phyloP scores from a whole-genome alignment of 2,329 filamentous ascomycete genomes.

The Talaromyces verruculosus region DNA sequence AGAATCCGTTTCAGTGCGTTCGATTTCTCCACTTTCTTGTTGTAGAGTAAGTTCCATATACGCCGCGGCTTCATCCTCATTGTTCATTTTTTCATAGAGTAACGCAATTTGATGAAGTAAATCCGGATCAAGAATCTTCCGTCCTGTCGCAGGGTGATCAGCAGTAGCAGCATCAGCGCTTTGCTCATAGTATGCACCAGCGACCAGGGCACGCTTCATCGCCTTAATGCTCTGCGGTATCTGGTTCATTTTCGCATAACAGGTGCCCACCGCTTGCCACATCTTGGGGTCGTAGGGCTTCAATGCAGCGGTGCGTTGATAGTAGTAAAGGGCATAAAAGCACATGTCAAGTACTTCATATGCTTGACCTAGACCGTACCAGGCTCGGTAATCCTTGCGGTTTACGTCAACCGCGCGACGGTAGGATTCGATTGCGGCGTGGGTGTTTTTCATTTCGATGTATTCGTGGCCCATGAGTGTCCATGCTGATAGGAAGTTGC shows the following conservation, averaged over 20 bases:
- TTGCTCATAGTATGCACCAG: conserved; percentile 80
- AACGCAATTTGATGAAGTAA: conserved; percentile 84
- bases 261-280: conserved; percentile 95
- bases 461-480: conserved; percentile 99
- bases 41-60: conserved; percentile 97
- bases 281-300: conserved; percentile 97
- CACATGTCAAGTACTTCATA: conserved; percentile 99
- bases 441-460: conserved; percentile 96
- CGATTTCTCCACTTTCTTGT: conserved; percentile 74
- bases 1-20: conserved; percentile 36
- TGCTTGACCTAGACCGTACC: conserved; percentile 95
- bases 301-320: conserved; percentile 88
- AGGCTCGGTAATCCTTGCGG: conserved; percentile 91
- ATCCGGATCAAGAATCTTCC: conserved; percentile 78
- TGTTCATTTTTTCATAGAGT: conserved; percentile 79
- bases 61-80: conserved; percentile 75
- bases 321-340: conserved; percentile 95
- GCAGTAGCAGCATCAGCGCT: conserved; percentile 49
- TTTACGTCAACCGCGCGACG: conserved; percentile 94
- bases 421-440: conserved; percentile 96
- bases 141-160: conserved; percentile 45
- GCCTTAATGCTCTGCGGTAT: conserved; percentile 91
- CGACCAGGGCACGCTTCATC: conserved; percentile 85
- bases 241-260: conserved; percentile 84
- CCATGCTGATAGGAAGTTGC: conserved; percentile 91